phyloP scores from a whole-genome alignment of 2,329 filamentous ascomycete genomes.

The Monosporascus sp. region DNA sequence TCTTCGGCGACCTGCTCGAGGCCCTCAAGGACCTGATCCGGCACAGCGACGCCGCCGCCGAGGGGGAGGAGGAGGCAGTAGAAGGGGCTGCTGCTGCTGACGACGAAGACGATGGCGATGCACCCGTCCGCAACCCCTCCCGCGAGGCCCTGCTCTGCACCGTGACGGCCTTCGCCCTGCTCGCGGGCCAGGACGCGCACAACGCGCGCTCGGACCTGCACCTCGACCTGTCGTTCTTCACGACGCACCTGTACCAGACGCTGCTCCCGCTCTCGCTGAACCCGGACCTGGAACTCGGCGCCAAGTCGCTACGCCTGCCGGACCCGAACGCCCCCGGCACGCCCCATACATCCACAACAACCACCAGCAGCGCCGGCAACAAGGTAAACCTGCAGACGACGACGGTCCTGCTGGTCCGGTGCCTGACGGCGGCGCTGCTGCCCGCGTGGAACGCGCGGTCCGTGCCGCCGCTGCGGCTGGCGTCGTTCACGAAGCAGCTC shows the following conservation, averaged over 20 bases:
- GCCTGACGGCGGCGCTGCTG: slow-evolving; percentile 74
- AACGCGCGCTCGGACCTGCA: slow-evolving; percentile 76
- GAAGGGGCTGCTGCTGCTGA: slow-evolving; percentile 38
- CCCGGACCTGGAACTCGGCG: slow-evolving; percentile 77
- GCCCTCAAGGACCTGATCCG: slow-evolving; percentile 88
- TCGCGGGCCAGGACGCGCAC: slow-evolving; percentile 88
- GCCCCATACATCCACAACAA: slow-evolving; percentile 31
- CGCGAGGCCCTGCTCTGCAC: slow-evolving; percentile 90
- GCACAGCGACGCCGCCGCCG: slow-evolving; percentile 57
- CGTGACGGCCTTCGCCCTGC: slow-evolving; percentile 91
- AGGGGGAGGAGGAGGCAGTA: slow-evolving; percentile 35
- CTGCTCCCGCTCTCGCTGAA: slow-evolving; percentile 74
- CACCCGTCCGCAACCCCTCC: slow-evolving; percentile 62
- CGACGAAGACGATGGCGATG: slow-evolving; percentile 38
- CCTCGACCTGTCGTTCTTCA: slow-evolving; percentile 93
- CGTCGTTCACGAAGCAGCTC: slow-evolving; percentile 88
- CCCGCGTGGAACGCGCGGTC: slow-evolving; percentile 68
- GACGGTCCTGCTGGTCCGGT: slow-evolving; percentile 84
- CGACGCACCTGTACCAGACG: slow-evolving; percentile 84
- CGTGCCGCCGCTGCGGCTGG: slow-evolving; percentile 77
- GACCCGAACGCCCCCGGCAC: slow-evolving; percentile 49
- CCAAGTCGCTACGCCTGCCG: slow-evolving; percentile 64
- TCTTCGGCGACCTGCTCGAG: slow-evolving; percentile 94
- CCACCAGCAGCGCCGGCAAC: slow-evolving; percentile 41
- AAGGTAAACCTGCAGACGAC: slow-evolving; percentile 95